Evolutionary conservation across 2,329 filamentous ascomycete species (phyloP).

Genomic region (Albophoma yamanashiensis): DNA sequence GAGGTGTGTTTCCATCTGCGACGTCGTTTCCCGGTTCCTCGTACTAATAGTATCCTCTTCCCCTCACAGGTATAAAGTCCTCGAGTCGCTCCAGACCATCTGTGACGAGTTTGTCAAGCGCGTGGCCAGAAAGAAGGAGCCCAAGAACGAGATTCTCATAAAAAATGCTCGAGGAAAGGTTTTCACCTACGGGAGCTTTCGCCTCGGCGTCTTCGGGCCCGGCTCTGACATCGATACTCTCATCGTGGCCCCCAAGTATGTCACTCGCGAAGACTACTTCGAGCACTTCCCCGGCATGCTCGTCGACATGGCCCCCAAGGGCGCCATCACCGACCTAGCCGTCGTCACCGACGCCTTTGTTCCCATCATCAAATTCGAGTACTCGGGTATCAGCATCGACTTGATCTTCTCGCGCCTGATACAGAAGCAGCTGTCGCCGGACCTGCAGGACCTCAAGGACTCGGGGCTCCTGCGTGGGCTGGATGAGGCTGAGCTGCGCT

Average conservation of each 20-base stretch:
- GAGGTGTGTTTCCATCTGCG: conserved; percentile 40
- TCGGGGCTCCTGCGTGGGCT: conserved; percentile 76
- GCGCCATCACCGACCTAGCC: conserved; percentile 75
- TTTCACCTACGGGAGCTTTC: conserved; percentile 93
- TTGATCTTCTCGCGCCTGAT: conserved; percentile 75
- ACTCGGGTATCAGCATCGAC: conserved; percentile 86
- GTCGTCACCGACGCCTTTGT: conserved; percentile 86
- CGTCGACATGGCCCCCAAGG: conserved; percentile 61
- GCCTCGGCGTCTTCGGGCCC: conserved; percentile 85
- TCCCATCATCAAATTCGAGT: conserved; percentile 95
- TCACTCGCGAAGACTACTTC: conserved; percentile 87
- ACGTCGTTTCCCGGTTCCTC: too few species aligned
- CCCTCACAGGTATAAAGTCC: conserved; percentile 51
- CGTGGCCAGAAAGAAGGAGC: conserved; percentile 63
- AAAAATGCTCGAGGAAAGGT: conserved; percentile 84
- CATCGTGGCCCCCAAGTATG: conserved; percentile 82
- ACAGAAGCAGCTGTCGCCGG: conserved; percentile 56
- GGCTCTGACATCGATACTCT: conserved; percentile 98
- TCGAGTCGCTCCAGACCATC: conserved; percentile 67
- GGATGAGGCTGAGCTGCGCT: conserved; percentile 77
- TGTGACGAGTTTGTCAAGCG: conserved; percentile 78
- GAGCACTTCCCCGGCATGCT: conserved; percentile 74
- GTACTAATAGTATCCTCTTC: background rate
- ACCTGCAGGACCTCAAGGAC: conserved; percentile 64
- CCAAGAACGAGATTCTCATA: conserved; percentile 63